Evolutionary conservation across 345 rosid species (phyloP).

Genomic region (Heritiera littoralis): DNA sequence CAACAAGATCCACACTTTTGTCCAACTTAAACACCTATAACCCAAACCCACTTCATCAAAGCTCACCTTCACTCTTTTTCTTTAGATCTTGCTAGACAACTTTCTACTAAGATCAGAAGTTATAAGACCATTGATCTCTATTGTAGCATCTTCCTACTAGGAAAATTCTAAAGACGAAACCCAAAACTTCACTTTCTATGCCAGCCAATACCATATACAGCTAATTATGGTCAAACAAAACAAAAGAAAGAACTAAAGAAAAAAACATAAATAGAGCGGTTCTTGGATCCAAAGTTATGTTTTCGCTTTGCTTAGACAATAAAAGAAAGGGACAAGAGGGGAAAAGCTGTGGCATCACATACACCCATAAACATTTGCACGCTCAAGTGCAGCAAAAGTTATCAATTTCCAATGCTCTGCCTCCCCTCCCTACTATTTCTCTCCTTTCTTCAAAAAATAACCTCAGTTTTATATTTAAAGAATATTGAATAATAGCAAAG

Average conservation of each 20-base stretch:
- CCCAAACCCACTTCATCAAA: neutral
- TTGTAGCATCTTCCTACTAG: neutral
- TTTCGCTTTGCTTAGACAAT: no score
- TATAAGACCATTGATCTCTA: neutral
- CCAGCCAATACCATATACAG: neutral
- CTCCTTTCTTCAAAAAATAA: no score
- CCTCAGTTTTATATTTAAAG: no score
- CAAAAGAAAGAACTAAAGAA: neutral
- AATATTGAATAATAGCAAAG: no score
- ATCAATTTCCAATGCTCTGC: no score
- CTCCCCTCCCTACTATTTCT: no score
- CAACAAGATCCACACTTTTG: neutral
- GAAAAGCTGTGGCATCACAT: neutral
- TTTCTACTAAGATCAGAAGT: neutral
- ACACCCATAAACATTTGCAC: no score
- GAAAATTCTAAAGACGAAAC: neutral
- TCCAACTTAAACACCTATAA: neutral
- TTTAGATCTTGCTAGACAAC: neutral
- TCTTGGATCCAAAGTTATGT: neutral
- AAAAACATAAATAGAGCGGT: neutral
- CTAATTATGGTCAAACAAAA: neutral
- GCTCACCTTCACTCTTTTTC: neutral
- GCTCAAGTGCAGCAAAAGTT: no score
- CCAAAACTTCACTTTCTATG: no score
- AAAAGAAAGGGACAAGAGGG: neutral